Base-by-base conservation (phyloP, 148 eudicot genomes). In the Tetragonia tetragonoides region DNA sequence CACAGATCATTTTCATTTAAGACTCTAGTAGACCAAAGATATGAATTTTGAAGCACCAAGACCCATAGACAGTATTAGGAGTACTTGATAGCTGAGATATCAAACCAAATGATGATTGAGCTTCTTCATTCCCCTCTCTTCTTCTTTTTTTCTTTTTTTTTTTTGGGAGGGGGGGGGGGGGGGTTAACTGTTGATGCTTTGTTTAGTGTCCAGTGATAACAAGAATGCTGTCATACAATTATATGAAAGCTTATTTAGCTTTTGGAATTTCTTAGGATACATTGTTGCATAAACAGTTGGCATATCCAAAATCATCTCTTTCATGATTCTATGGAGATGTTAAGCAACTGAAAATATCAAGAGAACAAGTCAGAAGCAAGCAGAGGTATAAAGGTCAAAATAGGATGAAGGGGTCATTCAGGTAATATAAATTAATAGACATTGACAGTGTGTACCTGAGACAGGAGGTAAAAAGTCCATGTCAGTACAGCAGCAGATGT, bases 401-500 rank as follows among this genome's bases (percentile, higher is more conserved):
- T 9, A 37, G 21, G 17, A 42, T 24, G 53, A 46, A 28, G 46
- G 59, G 40, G 51, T 34, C 60, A 47, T 6, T 21, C 15, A 15
- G 56, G 11, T 23, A 10, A 23, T 14, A 42, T 5, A 77, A 59
- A 28, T 60, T 37, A 60, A 69, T 44, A 74, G 0, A 2, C 4
- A 28, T 37, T 62, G 37, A 8, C 70, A 61, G 10, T 59, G 61
- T 65, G 54, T 82, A 93, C 99, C 94, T 86, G 87, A 70, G 97
- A 87, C 72, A 95, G 92, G 82, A 95, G 99, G 87, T 90, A 93
- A 82, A 95, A 95, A 15, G 99, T 95, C 99, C 99, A 95, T 66
- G 99, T 95, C 78, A 95, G 84, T 62, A 95, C 93, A 66, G 99
- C 99, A 42, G 99, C 99, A 12, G 99, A 93, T 65, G 99, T 95